Evolutionary conservation across 768 basidiomycete genomes (phyloP).

Genomic region (Candolleomyces aberdarensis): DNA sequence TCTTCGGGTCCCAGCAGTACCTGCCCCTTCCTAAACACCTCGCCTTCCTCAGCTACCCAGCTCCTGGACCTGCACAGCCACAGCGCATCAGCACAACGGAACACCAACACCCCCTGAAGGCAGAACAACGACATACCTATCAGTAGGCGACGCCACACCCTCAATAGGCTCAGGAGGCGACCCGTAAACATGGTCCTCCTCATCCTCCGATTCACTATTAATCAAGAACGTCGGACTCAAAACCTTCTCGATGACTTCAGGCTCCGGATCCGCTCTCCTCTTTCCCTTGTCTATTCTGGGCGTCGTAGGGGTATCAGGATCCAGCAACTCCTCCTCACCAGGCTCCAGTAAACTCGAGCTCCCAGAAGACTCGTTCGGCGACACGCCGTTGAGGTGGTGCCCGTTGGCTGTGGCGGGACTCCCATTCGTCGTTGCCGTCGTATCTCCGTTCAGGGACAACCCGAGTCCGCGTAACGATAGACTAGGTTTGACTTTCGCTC

Average conservation of each 20-base stretch:
- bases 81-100: too few species aligned
- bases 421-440: constrained; percentile 18
- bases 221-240: constrained; percentile 62
- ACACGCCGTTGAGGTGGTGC: constrained; percentile 17
- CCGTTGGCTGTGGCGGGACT: constrained; percentile 20
- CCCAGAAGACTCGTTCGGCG: constrained; percentile 10
- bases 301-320: constrained; percentile 42
- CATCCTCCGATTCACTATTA: constrained; percentile 49
- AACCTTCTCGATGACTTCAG: constrained; percentile 67
- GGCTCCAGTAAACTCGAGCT: neutral
- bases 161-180: constrained; percentile 23
- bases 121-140: constrained; percentile 42
- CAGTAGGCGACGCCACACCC: constrained; percentile 35
- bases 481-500: constrained; percentile 27
- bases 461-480: constrained; percentile 46
- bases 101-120: neutral
- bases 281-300: constrained; percentile 80
- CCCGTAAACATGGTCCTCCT: constrained; percentile 40
- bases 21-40: constrained; percentile 90
- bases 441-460: constrained; percentile 28
- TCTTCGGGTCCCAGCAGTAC: constrained; percentile 79
- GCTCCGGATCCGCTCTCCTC: constrained; percentile 63
- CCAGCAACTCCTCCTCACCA: constrained; percentile 25
- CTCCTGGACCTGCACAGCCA: constrained; percentile 52
- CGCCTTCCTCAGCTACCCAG: constrained; percentile 94